Conservation (phyloP, 2,329 filamentous ascomycete genomes). For the Colletotrichum gigasporum region DNA sequence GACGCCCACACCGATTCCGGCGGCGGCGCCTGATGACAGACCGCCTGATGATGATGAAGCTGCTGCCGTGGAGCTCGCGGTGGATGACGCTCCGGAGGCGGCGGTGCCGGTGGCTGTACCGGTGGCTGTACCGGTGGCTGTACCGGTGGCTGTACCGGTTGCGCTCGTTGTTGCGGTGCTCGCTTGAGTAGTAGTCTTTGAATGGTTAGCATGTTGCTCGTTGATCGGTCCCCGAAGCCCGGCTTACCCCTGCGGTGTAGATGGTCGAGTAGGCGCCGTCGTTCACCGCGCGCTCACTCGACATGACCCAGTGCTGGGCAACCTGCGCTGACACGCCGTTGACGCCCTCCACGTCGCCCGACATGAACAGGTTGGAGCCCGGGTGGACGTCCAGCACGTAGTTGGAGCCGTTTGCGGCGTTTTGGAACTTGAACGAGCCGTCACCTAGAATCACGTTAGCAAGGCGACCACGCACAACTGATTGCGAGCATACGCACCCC, state of each 20-base stretch:
- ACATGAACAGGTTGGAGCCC: slow-evolving; percentile 43
- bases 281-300: slow-evolving; percentile 40
- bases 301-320: slow-evolving; percentile 46
- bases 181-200: neutral
- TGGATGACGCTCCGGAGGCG: neutral
- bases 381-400: slow-evolving; percentile 45
- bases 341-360: slow-evolving; percentile 34
- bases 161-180: slow-evolving; percentile 15
- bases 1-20: slow-evolving; percentile 42
- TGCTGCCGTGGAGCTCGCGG: neutral
- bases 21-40: slow-evolving; percentile 41
- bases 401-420: slow-evolving; percentile 42
- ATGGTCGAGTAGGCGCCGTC: slow-evolving; percentile 44
- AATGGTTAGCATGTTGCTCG: neutral
- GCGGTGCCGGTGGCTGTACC: neutral
- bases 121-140: neutral
- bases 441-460: slow-evolving; percentile 20
- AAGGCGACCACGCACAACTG: too few species aligned
- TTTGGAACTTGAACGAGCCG: slow-evolving; percentile 40
- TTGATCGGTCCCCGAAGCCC: rapidly evolving
- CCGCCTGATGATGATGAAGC: slow-evolving; percentile 17
- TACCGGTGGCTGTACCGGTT: neutral
- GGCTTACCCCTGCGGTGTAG: slow-evolving; percentile 39
- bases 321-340: slow-evolving; percentile 34
- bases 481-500: slow-evolving; percentile 31